A percentile compares a stretch with the other conserved stretches of the same genome.
Evolutionary conservation across 2,329 filamentous ascomycete genomes (phyloP).

Genomic region (Xylariaceae sp.): DNA sequence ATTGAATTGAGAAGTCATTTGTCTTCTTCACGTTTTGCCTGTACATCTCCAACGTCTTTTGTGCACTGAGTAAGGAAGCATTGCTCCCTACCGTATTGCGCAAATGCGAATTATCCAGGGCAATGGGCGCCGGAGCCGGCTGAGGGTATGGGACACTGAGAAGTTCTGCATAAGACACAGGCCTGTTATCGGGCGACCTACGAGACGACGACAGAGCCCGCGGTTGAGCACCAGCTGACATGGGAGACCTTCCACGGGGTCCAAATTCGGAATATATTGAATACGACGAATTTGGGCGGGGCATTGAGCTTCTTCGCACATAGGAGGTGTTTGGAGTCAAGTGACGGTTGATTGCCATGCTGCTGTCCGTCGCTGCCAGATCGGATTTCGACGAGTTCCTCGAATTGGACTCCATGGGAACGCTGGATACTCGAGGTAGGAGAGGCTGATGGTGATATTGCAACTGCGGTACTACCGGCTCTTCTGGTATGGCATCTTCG

Average conservation of each 20-base stretch:
- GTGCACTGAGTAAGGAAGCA: slow-evolving; percentile 83
- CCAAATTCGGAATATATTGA: slow-evolving; percentile 68
- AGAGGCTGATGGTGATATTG: slow-evolving; percentile 57
- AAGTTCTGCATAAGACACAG: slow-evolving; percentile 54
- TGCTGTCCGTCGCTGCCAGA: slow-evolving; percentile 39
- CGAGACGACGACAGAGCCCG: slow-evolving; percentile 49
- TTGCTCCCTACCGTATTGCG: slow-evolving; percentile 79
- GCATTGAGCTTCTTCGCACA: slow-evolving; percentile 53
- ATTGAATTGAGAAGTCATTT: slow-evolving; percentile 82
- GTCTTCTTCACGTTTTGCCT: slow-evolving; percentile 96
- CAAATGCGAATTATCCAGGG: slow-evolving; percentile 77
- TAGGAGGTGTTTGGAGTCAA: slow-evolving; percentile 55
- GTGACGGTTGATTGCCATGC: slow-evolving; percentile 53
- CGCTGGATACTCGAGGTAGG: slow-evolving; percentile 38
- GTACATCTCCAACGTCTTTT: slow-evolving; percentile 98
- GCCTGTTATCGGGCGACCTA: slow-evolving; percentile 51
- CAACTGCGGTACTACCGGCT: slow-evolving; percentile 49
- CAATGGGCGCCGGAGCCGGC: slow-evolving; percentile 61
- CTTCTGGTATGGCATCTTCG: slow-evolving; percentile 38
- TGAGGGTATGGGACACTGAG: slow-evolving; percentile 74
- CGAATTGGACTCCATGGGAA: slow-evolving; percentile 36
- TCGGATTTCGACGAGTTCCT: slow-evolving; percentile 48
- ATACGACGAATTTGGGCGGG: slow-evolving; percentile 71
- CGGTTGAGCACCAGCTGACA: slow-evolving; percentile 33
- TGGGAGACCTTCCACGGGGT: slow-evolving; percentile 58